Percentiles rank a stretch among this genome's conserved stretches.
Evolutionary conservation across 2,329 filamentous ascomycete genomes (phyloP).

Genomic region (Geosmithia flava): DNA sequence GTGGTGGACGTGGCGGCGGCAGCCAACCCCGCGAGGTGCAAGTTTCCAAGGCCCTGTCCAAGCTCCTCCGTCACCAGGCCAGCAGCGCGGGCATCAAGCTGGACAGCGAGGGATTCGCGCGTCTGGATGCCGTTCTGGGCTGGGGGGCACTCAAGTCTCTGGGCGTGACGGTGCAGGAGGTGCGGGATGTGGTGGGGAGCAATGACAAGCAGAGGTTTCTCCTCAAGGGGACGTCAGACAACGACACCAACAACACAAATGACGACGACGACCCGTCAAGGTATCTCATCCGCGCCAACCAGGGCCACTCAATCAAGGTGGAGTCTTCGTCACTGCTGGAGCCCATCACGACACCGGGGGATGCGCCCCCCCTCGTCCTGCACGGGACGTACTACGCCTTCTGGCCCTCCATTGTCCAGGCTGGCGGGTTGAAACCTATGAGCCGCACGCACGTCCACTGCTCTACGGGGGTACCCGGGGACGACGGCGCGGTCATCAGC

Average conservation of each 20-base stretch:
- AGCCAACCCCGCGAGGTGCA: conserved; percentile 28
- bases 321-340: conserved; percentile 60
- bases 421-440: conserved; percentile 74
- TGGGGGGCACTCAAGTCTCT: conserved; percentile 53
- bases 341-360: conserved; percentile 48
- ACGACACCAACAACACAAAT: conserved; percentile 10
- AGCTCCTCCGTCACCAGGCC: conserved; percentile 43
- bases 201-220: conserved; percentile 91
- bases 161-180: conserved; percentile 62
- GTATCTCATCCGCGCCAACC: conserved; percentile 88
- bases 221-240: conserved; percentile 44
- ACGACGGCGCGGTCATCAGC: conserved; percentile 44
- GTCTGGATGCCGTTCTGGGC: conserved; percentile 41
- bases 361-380: conserved; percentile 54
- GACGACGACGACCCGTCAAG: conserved; percentile 39
- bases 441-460: conserved; percentile 82
- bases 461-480: conserved; percentile 55
- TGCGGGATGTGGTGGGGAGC: conserved; percentile 53
- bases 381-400: conserved; percentile 83
- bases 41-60: conserved; percentile 41
- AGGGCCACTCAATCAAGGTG: conserved; percentile 77
- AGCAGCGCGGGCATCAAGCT: conserved; percentile 41
- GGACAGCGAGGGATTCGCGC: conserved; percentile 47
- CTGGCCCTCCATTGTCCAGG: conserved; percentile 62
- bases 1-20: conserved; percentile 17